phyloP scores from a whole-genome alignment of 495 filamentous ascomycete species.

The Hypoxylon lienhwacheense region DNA sequence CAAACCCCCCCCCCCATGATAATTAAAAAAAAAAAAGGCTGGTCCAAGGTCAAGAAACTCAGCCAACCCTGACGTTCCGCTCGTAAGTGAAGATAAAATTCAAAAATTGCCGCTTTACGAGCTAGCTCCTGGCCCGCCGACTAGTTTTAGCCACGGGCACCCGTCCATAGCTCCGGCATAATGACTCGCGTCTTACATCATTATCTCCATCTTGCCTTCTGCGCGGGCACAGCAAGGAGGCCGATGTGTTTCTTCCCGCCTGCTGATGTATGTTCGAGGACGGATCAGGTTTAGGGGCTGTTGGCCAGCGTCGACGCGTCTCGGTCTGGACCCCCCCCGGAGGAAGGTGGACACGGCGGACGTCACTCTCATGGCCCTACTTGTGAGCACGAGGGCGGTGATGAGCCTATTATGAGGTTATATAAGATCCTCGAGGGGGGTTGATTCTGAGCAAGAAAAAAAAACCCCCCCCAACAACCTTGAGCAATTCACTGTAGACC shows the following conservation, averaged over 20 bases:
- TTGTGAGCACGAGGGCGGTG: not conserved
- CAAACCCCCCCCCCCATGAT: not conserved
- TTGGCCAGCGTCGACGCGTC: conserved; percentile 7
- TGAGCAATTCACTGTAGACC: not conserved
- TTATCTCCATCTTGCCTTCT: not conserved
- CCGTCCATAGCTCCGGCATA: not conserved
- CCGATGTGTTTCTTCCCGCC: no score
- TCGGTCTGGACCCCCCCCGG: conserved; percentile 2
- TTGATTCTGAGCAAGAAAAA: not conserved
- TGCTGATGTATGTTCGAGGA: no score
- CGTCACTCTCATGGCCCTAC: conserved; percentile 5
- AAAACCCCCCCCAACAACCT: not conserved
- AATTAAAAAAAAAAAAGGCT: not conserved
- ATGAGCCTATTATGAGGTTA: not conserved
- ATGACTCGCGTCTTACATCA: conserved; percentile 16
- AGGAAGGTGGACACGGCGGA: conserved; percentile 4
- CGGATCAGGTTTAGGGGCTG: not conserved
- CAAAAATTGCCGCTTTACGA: not conserved
- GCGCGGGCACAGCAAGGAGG: no score
- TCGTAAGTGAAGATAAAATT: conserved; percentile 7
- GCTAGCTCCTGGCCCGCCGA: conserved; percentile 10
- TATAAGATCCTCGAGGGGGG: conserved; percentile 13
- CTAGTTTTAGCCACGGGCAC: conserved; percentile 5
- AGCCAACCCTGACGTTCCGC: no score
- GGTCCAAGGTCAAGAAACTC: not conserved